Base-by-base conservation (phyloP, 495 filamentous ascomycete species). In the Trichoderma asperelloides region DNA sequence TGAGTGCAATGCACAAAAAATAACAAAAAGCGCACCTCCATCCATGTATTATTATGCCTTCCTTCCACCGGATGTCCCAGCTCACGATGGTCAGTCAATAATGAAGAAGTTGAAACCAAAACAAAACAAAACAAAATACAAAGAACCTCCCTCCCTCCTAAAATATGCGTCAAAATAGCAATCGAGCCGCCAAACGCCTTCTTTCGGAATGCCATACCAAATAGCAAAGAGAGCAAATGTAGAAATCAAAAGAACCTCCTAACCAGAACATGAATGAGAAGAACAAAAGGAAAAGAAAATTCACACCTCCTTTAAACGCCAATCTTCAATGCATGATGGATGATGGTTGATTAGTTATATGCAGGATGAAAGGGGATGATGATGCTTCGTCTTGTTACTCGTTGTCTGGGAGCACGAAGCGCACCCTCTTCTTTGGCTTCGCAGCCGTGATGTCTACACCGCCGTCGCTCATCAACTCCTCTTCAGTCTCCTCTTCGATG, bases 401-500 rank as follows among this genome's bases (percentile, higher is more conserved):
- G 71, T 69, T 72, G n/a, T 68, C 74, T 33, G 81, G 81, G 65
- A 83, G 72, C 49, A 80, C 73, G 66, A 83, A 83, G 72, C 81
- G 73, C 65, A 83, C 81, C 74, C 65, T 81, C 77, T 82, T 81
- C 76, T 73, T 71, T 69, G 75, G 74, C 80, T 81, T 83, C 66
- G 76, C 73, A 76, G 78, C 75, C 77, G 73, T 76, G 66, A 78
- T 77, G 27, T 80, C 72, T 75, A 80, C 74, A 63, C 71, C 73
- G 69, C 74, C 70, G 68, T 77, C 76, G 49, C 74, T 79, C 67
- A 75, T 72, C 6, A 73, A 68, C 67, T 79, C 80, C 65, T 78
- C 77, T 69, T 81, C 78, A 16, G 77, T 73, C 69, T 82, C 78
- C 71, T 83, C 81, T 67, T 82, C 79, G 66, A 83, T 83, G 47